Evolutionary conservation across 768 basidiomycete species (phyloP).

Genomic region (Xerocomellus intermedius): DNA sequence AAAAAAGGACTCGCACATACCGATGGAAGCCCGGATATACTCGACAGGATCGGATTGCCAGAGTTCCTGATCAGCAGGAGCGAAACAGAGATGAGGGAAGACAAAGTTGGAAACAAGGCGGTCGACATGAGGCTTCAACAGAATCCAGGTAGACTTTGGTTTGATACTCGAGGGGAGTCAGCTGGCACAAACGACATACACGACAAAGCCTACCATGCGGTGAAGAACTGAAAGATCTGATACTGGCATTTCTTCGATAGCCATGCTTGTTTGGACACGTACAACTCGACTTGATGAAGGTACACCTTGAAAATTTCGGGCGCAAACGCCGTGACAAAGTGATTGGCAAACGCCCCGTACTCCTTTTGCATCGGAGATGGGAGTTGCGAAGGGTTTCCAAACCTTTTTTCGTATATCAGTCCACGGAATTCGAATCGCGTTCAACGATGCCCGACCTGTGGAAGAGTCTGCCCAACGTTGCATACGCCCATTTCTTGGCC

Average conservation of each 20-base stretch:
- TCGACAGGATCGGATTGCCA: constrained; percentile 86
- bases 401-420: constrained; percentile 41
- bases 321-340: constrained; percentile 75
- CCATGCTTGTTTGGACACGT: constrained; percentile 73
- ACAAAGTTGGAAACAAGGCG: constrained; percentile 76
- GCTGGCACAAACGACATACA: neutral
- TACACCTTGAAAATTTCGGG: constrained; percentile 87
- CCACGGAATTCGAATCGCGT: neutral
- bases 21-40: constrained; percentile 72
- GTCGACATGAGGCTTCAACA: constrained; percentile 83
- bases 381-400: constrained; percentile 85
- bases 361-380: constrained; percentile 67
- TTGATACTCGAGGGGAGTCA: constrained; percentile 62
- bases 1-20: constrained; percentile 38
- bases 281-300: constrained; percentile 62
- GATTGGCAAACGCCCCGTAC: constrained; percentile 69
- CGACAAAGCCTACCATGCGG: constrained; percentile 64
- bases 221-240: constrained; percentile 82
- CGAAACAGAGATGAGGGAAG: constrained; percentile 86
- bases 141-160: constrained; percentile 87
- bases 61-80: constrained; percentile 56
- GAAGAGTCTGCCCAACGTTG: constrained; percentile 76
- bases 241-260: constrained; percentile 81
- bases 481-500: constrained; percentile 91
- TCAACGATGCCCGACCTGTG: constrained; percentile 46